A percentile compares a stretch with the other conserved stretches of the same genome.
phyloP scores from a whole-genome alignment of 805 yeast species.

The Zygoascus ofunaensis region DNA sequence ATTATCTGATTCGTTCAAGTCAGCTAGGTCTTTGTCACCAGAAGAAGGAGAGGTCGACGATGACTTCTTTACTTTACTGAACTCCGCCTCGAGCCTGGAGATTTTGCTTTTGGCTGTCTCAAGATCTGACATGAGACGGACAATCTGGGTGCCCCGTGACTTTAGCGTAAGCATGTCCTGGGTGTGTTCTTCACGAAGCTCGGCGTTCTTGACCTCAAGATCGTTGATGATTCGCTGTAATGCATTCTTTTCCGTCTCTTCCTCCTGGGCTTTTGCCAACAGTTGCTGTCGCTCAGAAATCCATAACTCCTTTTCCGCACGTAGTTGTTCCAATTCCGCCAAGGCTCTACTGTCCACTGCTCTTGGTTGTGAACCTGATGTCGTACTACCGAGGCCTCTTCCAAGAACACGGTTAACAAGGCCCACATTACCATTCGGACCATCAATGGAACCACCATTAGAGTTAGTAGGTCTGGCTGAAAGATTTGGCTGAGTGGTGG shows the following conservation, averaged over 20 bases:
- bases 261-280: conserved; percentile 25
- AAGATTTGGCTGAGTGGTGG: conserved; percentile 4
- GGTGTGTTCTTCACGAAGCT: conserved; percentile 29
- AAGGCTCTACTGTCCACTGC: conserved; percentile 2
- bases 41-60: not conserved
- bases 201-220: conserved; percentile 23
- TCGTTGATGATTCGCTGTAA: conserved; percentile 29
- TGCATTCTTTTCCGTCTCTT: conserved; percentile 26
- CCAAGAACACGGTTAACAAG: conserved; percentile 4
- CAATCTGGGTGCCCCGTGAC: conserved; percentile 61
- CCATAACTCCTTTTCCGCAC: conserved; percentile 47
- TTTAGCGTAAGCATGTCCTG: conserved; percentile 43
- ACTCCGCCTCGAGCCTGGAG: conserved; percentile 44
- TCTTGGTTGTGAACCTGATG: not conserved
- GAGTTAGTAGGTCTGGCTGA: conserved; percentile 3
- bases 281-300: conserved; percentile 27
- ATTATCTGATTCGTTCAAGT: not conserved
- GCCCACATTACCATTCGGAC: not conserved
- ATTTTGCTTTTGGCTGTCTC: conserved; percentile 48
- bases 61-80: conserved; percentile 7
- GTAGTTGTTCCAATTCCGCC: conserved; percentile 41
- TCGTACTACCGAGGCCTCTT: not conserved
- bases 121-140: conserved; percentile 51
- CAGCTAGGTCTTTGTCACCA: too few relatives aligned
- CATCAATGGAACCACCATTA: not conserved